These are phyloP conservation scores for Hydnomerulius pinastri DNA, from an alignment of 768 basidiomycete genomes.

Conservation along the genomic window DNA sequence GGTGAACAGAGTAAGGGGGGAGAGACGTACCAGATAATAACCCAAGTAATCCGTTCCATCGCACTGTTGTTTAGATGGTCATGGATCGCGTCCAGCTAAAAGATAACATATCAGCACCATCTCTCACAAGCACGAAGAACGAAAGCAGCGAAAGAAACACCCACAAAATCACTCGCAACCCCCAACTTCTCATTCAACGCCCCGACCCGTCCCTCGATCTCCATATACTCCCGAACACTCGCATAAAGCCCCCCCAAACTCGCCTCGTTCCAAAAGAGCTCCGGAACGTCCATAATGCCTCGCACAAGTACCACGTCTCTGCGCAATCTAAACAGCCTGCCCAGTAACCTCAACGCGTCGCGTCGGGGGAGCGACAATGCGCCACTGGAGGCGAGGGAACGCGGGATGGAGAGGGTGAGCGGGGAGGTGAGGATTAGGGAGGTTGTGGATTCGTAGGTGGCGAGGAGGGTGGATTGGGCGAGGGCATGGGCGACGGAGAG, in stretches of 20 bases:
- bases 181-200: slow-evolving; percentile 87
- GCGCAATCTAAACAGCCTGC: slow-evolving; percentile 81
- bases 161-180: slow-evolving; percentile 85
- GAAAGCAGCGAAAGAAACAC: slow-evolving; percentile 30
- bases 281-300: slow-evolving; percentile 91
- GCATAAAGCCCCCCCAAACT: slow-evolving; percentile 88
- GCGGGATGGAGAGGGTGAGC: slow-evolving; percentile 77
- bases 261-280: slow-evolving; percentile 94
- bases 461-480: slow-evolving; percentile 91
- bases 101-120: slow-evolving; percentile 1
- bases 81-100: slow-evolving; percentile 88
- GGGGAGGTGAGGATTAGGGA: slow-evolving; percentile 78
- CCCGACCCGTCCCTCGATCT: slow-evolving; percentile 80
- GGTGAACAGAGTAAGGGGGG: slow-evolving; percentile 43
- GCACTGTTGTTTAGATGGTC: slow-evolving; percentile 89
- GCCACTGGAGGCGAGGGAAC: slow-evolving; percentile 78
- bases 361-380: slow-evolving; percentile 71
- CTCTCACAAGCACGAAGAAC: neutral
- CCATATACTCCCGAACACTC: slow-evolving; percentile 93
- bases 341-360: slow-evolving; percentile 87
- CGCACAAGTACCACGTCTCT: slow-evolving; percentile 90
- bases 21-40: slow-evolving; percentile 59
- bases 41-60: slow-evolving; percentile 89
- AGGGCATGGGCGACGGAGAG: slow-evolving; percentile 94
- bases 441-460: slow-evolving; percentile 81